Percentiles rank a stretch among this genome's conserved stretches.
phyloP scores from a whole-genome alignment of 345 rosid genomes.

The Citrus hindsii region DNA sequence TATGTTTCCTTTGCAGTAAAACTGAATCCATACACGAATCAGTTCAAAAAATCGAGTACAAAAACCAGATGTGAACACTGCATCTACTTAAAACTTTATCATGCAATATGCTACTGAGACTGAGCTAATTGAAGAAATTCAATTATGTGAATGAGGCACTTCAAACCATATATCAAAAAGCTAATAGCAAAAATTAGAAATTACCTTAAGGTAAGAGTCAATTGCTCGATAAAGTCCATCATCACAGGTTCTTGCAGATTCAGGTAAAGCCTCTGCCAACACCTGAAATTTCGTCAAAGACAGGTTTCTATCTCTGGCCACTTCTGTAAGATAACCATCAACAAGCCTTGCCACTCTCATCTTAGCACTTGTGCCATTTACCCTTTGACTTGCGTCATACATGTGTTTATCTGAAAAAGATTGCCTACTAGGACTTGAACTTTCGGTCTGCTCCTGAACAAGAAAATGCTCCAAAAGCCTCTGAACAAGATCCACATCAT shows the following conservation, averaged over 20 bases:
- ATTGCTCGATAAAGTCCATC: constrained; percentile 97
- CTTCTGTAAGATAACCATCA: constrained; percentile 95
- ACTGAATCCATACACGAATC: background rate
- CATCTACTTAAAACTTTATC: background rate
- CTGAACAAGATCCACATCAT: constrained; percentile 92
- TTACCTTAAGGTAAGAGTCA: constrained; percentile 92
- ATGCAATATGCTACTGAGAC: background rate
- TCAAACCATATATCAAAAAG: background rate
- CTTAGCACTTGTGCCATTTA: constrained; percentile 63
- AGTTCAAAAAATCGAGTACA: background rate
- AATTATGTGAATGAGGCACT: background rate
- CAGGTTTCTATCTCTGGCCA: constrained; percentile 87
- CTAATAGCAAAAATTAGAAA: background rate
- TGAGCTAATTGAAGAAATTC: background rate
- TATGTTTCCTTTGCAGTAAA: background rate
- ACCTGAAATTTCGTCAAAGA: constrained; percentile 88
- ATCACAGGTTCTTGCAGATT: constrained; percentile 91
- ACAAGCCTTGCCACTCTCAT: constrained; percentile 97
- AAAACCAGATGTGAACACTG: background rate
- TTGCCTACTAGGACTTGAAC: constrained; percentile 68
- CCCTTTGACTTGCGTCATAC: constrained; percentile 43
- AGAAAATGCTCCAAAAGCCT: constrained; percentile 93
- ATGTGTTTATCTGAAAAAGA: constrained; percentile 58
- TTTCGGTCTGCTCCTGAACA: constrained; percentile 83
- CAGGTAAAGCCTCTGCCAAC: constrained; percentile 93